Base-by-base conservation (phyloP, 257 asterid species). In the Nemophila menziesii region DNA sequence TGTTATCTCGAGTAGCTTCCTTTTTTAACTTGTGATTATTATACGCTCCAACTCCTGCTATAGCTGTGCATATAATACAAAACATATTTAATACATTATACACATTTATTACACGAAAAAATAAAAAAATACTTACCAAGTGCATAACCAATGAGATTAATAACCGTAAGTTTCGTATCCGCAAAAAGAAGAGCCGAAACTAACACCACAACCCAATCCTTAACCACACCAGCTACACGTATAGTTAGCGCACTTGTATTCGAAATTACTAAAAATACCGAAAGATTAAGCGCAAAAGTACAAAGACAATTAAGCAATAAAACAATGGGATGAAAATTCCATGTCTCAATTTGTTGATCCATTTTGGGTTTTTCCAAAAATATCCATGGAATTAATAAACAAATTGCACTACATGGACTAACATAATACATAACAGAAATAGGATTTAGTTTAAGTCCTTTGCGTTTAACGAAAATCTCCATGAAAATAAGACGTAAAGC, bases 211-310 rank as follows among this genome's bases (percentile, higher is more conserved):
- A 85, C 94, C 99, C 99, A 90, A 60, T 90, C 99, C 71, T 90
- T 90, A 59, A 90, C 96, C 20, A 90, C 99, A 41, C 99, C 99
- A 55, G 99, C 99, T 52, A 90, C 94, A 43, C 99, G 96, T 51
- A 90, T 90, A 43, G 99, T 90, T 69, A 85, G 75, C 51, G 99
- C 99, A 73, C 96, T 90, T 16, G 96, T 90, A 46, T 81, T 87
- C 8, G 93, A 73, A 50, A 85, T 90, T 57, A 90, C 96, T 13
- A 85, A 93, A 61, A 90, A 90, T 59, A 84, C 98, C 16, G 98
- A 81, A 44, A 85, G 83, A 66, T 90, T 90, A 56, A 85, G 92
- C 33, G 96, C 98, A 58, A 90, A 90, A 57, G 98, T 90, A 62
- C 96, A 90, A 0, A 86, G 80, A 43, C 92, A 86, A 60, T 86